Percentiles rank a stretch among this genome's conserved stretches.
Conservation (phyloP, 2,329 filamentous ascomycete species). For the Aulographum hederae region DNA sequence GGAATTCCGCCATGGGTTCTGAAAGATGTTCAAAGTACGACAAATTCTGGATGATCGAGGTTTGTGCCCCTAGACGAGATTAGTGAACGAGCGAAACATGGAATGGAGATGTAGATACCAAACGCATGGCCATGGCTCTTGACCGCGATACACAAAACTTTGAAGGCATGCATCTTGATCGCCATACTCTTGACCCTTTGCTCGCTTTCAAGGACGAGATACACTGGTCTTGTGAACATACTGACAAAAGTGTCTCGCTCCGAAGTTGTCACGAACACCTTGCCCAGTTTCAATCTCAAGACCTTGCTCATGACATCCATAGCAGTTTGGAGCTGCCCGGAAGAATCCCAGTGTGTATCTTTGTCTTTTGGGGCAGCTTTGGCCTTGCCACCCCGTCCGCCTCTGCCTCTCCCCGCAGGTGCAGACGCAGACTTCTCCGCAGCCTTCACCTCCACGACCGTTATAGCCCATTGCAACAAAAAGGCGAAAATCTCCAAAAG, state of each 20-base stretch:
- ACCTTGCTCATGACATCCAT: conserved; percentile 94
- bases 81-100: conserved; percentile 4
- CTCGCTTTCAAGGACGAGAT: conserved; percentile 87
- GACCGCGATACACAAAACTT: conserved; percentile 86
- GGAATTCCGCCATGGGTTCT: conserved; percentile 95
- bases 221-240: conserved; percentile 80
- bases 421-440: conserved; percentile 69
- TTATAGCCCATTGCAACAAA: conserved; percentile 84
- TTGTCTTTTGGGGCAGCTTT: conserved; percentile 34
- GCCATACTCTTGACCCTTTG: conserved; percentile 73
- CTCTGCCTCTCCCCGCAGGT: conserved; percentile 52
- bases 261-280: conserved; percentile 89
- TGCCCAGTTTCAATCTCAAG: conserved; percentile 75
- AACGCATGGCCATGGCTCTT: conserved; percentile 97
- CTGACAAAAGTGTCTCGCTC: conserved; percentile 91
- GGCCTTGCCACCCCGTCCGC: conserved; percentile 58
- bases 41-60: conserved; percentile 90
- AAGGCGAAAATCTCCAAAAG: conserved; percentile 90
- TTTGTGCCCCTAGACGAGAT: conserved; percentile 57
- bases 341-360: conserved; percentile 75
- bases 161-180: conserved; percentile 94
- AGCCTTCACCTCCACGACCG: conserved; percentile 83
- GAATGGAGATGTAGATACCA: conserved; percentile 36
- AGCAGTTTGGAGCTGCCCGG: conserved; percentile 68
- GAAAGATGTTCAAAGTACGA: conserved; percentile 98